phyloP scores from a whole-genome alignment of 2,329 filamentous ascomycete species.

The Calonectria fujianensis region DNA sequence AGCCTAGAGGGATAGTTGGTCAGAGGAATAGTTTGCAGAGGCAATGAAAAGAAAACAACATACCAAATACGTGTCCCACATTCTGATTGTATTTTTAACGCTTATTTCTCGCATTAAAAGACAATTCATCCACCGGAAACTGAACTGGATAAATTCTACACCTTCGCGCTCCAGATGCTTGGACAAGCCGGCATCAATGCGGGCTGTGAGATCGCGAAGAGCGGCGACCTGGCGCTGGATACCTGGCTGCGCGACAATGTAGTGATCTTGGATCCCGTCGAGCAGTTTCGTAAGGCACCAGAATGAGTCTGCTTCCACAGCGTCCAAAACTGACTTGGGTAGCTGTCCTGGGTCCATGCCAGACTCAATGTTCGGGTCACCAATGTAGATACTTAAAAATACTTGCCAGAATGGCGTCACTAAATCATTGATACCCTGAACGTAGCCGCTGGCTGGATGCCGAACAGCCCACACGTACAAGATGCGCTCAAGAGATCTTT shows the following conservation, averaged over 20 bases:
- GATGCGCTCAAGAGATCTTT: constrained; percentile 94
- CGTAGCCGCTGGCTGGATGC: constrained; percentile 97
- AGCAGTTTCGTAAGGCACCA: constrained; percentile 98
- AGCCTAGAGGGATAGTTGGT: constrained; percentile 74
- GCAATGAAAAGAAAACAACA: constrained; percentile 56
- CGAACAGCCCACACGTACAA: constrained; percentile 98
- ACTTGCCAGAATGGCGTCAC: constrained; percentile 99
- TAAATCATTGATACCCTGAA: constrained; percentile 98
- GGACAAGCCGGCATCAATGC: constrained; percentile 89
- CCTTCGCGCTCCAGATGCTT: constrained; percentile 93
- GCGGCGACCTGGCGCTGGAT: constrained; percentile 96
- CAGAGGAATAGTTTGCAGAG: constrained; percentile 14
- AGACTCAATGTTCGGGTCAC: constrained; percentile 91
- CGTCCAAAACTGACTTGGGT: constrained; percentile 92
- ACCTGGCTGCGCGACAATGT: constrained; percentile 97
- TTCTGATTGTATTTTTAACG: constrained; percentile 95
- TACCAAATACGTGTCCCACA: constrained; percentile 99
- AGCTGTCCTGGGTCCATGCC: constrained; percentile 98
- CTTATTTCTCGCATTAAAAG: constrained; percentile 98
- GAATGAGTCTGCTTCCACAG: constrained; percentile 97
- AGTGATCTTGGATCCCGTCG: constrained; percentile 99
- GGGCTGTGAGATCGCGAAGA: constrained; percentile 89
- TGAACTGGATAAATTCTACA: constrained; percentile 99
- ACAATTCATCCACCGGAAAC: constrained; percentile 99
- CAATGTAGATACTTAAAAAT: constrained; percentile 95